Conservation (phyloP, 805 yeast species). For the Metschnikowia anglica region DNA sequence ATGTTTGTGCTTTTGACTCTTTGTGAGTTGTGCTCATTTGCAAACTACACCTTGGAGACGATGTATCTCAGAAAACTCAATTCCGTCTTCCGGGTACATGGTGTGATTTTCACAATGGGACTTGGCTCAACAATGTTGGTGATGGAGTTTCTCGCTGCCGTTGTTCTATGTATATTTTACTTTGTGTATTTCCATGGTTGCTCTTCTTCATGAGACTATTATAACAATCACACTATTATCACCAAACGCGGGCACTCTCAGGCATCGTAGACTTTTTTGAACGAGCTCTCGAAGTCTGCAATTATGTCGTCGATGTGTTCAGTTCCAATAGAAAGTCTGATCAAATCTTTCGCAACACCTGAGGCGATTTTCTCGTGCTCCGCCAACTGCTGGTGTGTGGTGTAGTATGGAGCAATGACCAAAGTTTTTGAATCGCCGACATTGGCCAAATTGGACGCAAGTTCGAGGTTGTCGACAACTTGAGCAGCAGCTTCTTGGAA, state of each 20-base stretch:
- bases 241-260: not conserved
- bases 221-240: no score
- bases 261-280: constrained; percentile 53
- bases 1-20: constrained; percentile 8
- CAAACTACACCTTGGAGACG: constrained; percentile 12
- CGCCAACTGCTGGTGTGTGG: constrained; percentile 89
- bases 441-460: constrained; percentile 91
- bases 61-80: constrained; percentile 11
- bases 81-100: constrained; percentile 12
- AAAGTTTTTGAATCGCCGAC: constrained; percentile 96
- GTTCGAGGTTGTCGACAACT: constrained; percentile 78
- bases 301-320: constrained; percentile 25
- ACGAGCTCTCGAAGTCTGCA: constrained; percentile 61
- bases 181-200: constrained; percentile 1
- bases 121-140: constrained; percentile 14
- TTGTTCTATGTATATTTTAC: constrained; percentile 8
- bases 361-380: constrained; percentile 78
- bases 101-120: constrained; percentile 14
- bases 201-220: not conserved
- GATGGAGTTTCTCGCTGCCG: constrained; percentile 13
- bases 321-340: constrained; percentile 52
- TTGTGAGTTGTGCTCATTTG: constrained; percentile 15
- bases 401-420: constrained; percentile 93
- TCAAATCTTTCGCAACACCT: constrained; percentile 86
- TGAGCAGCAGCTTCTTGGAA: constrained; percentile 77